phyloP scores from a whole-genome alignment of 1,284 basidiomycete genomes.

The Ustilago cynodontis region DNA sequence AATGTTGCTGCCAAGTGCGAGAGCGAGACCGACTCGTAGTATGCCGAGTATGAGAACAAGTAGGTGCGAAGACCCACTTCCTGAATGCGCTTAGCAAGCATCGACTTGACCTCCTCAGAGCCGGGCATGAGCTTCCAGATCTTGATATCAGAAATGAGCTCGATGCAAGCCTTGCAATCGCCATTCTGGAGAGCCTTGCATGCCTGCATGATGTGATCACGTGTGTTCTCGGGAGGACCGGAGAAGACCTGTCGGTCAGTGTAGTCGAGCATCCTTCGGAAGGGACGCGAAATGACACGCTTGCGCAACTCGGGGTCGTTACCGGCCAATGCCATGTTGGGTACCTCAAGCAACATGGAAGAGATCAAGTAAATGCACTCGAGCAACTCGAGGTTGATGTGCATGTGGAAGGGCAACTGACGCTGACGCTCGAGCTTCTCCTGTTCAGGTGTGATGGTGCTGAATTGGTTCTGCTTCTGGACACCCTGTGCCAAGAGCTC shows the following conservation, averaged over 20 bases:
- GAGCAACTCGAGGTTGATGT: slow-evolving; percentile 97
- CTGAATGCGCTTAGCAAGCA: slow-evolving; percentile 96
- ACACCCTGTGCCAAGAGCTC: slow-evolving; percentile 97
- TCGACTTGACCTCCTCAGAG: slow-evolving; percentile 86
- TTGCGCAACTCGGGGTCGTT: slow-evolving; percentile 82
- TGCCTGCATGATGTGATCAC: slow-evolving; percentile 99
- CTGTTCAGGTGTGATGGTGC: slow-evolving; percentile 85
- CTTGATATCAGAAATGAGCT: slow-evolving; percentile 94
- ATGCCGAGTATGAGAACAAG: slow-evolving; percentile 95
- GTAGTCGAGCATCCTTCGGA: slow-evolving; percentile 94
- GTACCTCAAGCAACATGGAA: slow-evolving; percentile 98
- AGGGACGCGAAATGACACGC: slow-evolving; percentile 92
- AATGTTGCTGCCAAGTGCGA: slow-evolving; percentile 88
- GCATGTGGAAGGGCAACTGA: slow-evolving; percentile 99
- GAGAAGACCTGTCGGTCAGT: slow-evolving; percentile 98
- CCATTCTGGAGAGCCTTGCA: slow-evolving; percentile 95
- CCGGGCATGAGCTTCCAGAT: slow-evolving; percentile 96
- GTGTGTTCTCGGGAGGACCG: slow-evolving; percentile 96
- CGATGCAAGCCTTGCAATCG: slow-evolving; percentile 94
- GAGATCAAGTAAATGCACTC: slow-evolving; percentile 98
- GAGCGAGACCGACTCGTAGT: slow-evolving; percentile 92
- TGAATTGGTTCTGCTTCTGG: slow-evolving; percentile 86
- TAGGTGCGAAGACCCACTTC: slow-evolving; percentile 97
- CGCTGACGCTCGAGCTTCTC: slow-evolving; percentile 95
- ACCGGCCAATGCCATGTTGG: slow-evolving; percentile 90